Base-by-base conservation (phyloP, 1,284 basidiomycete species). In the Boletus semigastroideus region DNA sequence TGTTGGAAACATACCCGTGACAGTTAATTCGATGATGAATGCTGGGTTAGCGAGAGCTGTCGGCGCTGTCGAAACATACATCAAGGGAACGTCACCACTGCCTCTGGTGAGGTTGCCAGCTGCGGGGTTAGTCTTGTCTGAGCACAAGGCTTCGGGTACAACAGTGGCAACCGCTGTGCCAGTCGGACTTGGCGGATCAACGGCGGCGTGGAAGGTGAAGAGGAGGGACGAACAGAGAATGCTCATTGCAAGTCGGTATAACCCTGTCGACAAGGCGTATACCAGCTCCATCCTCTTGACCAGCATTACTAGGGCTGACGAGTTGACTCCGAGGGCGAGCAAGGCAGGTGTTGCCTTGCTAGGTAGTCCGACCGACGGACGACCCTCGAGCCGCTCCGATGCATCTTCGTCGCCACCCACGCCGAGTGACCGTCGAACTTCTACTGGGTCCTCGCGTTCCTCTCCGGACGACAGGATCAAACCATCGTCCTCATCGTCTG, bases 11-110 rank as follows among this genome's bases (percentile, higher is more conserved):
- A 82, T 98, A 41, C 94, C 96, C 0, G 80, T 86, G 8, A 86
- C 93, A 0, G 82, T 96, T 54, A 98, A 97, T 69, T 84, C 90
- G 30, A 84, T 90, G 73, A 87, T 94, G 68, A 97, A 98, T 64
- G 80, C 87, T 2, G 76, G 84, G 20, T 71, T 93, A 14, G 83
- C 90, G 4, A 78, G 82, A 51, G 76, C 84, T 1, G 82, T 94
- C 19, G 70, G 91, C 5, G 78, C 82, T 0, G 72, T 94, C 36
- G 92, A 94, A 63, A 68, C 78, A 20, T 85, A 82, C 57, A 75
- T 92, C 61, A 90, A 86, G 69, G 74, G 72, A 57, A 74, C 75
- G 33, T 74, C 79, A 5, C 80, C 86, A 1, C 71, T 84, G 39
- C 89, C 90, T 14, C 73, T 84, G 40, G 82, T 82, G 38, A 77